Base-by-base conservation (phyloP, 139 green algal genomes). In the Trebouxia sp. region DNA sequence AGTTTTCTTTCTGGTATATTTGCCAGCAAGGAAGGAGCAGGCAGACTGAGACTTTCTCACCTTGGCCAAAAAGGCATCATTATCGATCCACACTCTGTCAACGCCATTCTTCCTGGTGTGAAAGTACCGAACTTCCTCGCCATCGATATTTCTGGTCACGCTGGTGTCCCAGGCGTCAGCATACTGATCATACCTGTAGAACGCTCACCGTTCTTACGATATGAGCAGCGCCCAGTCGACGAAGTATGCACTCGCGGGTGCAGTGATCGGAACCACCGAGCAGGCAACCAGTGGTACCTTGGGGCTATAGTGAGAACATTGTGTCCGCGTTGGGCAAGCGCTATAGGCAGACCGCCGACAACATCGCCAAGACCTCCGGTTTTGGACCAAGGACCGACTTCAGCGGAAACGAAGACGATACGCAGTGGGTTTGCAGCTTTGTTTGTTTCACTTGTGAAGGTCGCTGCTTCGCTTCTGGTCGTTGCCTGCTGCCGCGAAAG, bases 41-140 rank as follows among this genome's bases (percentile, higher is more conserved):
- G n/a, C n/a, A n/a, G n/a, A n/a, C n/a, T n/a, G n/a, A n/a, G n/a
- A n/a, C n/a, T n/a, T n/a, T n/a, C n/a, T n/a, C n/a, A 89, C 90
- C 91, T 98, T 98, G 79, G 94, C 92, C 76, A 99, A 87, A 90
- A 99, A 99, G 65, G 85, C 90, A 28, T 94, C 92, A 83, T 98
- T 93, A 87, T 99, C 96, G 0, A 99, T 84, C 87, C 96, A 99
- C 20, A 99, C 95, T 69, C 96, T 91, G 88, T 99, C 94, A 66
- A 99, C 96, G 39, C 97, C 96, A 62, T 97, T 88, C 89, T 98
- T 97, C 79, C 95, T 91, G 37, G 90, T 91, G 91, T 99, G 97
- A 91, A 99, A 99, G 89, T 92, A 99, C n/a, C 96, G 88, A 7
- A 99, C 94, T 26, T 87, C 56, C 88, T 98, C 90, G 51, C 95